Evolutionary conservation across 2,329 filamentous ascomycete genomes (phyloP), one percentile per base, ranked within the genome.

Genomic region (Ophiosphaerella narmari): DNA sequence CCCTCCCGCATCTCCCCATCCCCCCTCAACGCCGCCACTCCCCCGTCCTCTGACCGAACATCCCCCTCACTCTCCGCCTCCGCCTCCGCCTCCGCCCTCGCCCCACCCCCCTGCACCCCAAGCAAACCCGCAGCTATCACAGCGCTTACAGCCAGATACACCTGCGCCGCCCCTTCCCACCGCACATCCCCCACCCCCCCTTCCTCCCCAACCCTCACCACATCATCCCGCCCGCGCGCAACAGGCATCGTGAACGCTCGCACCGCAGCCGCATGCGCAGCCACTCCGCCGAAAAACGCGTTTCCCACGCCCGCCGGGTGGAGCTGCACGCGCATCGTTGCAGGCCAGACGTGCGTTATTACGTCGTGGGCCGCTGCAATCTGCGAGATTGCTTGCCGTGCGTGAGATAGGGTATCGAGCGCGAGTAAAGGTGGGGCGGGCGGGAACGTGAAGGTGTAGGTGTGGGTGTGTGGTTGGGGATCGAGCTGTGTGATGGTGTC

Each of bases 221-320:
- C 0, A 86, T 77, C 0, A 92, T 82, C 86, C 87, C 92, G 7
- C 85, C 82, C 0, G 89, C 89, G n/a, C 89, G 89, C 0, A 88
- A 82, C 90, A 21, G 26, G 26, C 26, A 7, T 29, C 11, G 26
- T 29, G 11, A 29, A 29, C 26, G 26, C 26, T 1, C 26, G 7
- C 26, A 29, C 7, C 26, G 26, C 26, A 29, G 7, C 7, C 11
- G 11, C 26, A 29, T 29, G 26, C 11, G 7, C 11, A 2, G 7
- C 26, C 11, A 29, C 26, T 2, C 26, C 26, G 26, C 11, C 2
- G 26, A 29, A 29, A 29, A 29, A 29, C 26, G 7, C 7, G 26
- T 29, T 6, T 29, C 18, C 18, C 2, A 21, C 18, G 18, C 18
- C 18, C 4, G 18, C 18, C 18, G 18, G 18, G 18, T 21, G 18